These are phyloP conservation scores for Penicillium sp. DNA, from an alignment of 2,329 filamentous ascomycete species.

Conservation along the genomic window DNA sequence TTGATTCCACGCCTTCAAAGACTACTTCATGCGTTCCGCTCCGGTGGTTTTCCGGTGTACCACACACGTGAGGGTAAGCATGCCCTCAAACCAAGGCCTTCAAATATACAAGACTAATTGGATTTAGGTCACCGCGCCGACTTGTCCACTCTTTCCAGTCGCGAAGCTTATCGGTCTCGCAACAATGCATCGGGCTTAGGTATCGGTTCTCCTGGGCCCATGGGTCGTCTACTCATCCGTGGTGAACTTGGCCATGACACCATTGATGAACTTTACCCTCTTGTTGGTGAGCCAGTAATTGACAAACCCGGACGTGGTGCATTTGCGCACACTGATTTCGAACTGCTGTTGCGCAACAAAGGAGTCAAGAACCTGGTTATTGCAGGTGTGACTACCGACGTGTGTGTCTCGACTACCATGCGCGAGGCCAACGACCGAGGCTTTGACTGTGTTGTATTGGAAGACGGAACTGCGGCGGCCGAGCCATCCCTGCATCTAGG, in stretches of 20 bases:
- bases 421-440: conserved; percentile 58
- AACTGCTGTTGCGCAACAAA: conserved; percentile 52
- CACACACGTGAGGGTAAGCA: conserved; percentile 47
- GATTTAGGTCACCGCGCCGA: conserved; percentile 50
- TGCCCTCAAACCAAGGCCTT: neutral
- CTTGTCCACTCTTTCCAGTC: conserved; percentile 56
- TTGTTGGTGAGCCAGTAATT: conserved; percentile 51
- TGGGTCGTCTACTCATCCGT: conserved; percentile 60
- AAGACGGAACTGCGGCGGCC: conserved; percentile 50
- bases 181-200: conserved; percentile 55
- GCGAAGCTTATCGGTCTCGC: conserved; percentile 56
- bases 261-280: conserved; percentile 55
- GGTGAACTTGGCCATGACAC: conserved; percentile 61
- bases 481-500: conserved; percentile 44
- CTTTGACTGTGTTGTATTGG: conserved; percentile 55
- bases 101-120: conserved; percentile 9
- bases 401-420: conserved; percentile 58
- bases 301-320: conserved; percentile 58
- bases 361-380: conserved; percentile 56
- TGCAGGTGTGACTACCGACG: conserved; percentile 58
- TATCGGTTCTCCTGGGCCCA: conserved; percentile 55
- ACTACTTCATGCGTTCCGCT: conserved; percentile 41
- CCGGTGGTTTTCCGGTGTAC: conserved; percentile 45
- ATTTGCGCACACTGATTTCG: conserved; percentile 57
- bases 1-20: conserved; percentile 45